A percentile compares a stretch with the other conserved stretches of the same genome.
phyloP scores from a whole-genome alignment of 2,329 filamentous ascomycete species.

The Boeremia lycopersici region DNA sequence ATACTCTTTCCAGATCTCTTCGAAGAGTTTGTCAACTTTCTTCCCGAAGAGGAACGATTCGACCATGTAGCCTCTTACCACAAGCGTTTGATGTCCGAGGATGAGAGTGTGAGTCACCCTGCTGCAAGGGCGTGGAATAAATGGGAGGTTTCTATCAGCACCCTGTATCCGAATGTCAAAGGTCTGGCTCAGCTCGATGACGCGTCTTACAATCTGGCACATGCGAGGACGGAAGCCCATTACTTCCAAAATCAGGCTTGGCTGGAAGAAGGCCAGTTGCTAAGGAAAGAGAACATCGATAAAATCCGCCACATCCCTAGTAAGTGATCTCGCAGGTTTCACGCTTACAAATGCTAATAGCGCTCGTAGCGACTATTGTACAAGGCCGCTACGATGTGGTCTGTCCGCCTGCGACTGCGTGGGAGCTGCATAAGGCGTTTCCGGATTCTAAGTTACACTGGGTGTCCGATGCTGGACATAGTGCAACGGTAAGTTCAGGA shows the following conservation, averaged over 20 bases:
- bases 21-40: slow-evolving; percentile 44
- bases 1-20: slow-evolving; percentile 50
- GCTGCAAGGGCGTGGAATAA: slow-evolving; percentile 48
- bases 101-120: slow-evolving; percentile 33
- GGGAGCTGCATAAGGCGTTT: slow-evolving; percentile 51
- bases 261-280: slow-evolving; percentile 51
- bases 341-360: neutral
- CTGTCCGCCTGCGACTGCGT: slow-evolving; percentile 52
- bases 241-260: slow-evolving; percentile 52
- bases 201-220: slow-evolving; percentile 38
- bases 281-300: slow-evolving; percentile 42
- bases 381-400: slow-evolving; percentile 56
- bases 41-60: slow-evolving; percentile 47
- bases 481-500: slow-evolving; percentile 23
- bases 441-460: slow-evolving; percentile 43
- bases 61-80: slow-evolving; percentile 50
- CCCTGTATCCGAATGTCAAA: slow-evolving; percentile 27
- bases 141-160: slow-evolving; percentile 44
- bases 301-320: slow-evolving; percentile 46
- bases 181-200: slow-evolving; percentile 37
- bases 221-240: slow-evolving; percentile 53
- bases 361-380: slow-evolving; percentile 43
- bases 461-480: slow-evolving; percentile 44
- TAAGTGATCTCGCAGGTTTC: neutral
- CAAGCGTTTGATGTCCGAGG: slow-evolving; percentile 47